Base-by-base conservation (phyloP, 495 filamentous ascomycete genomes). In the Aspergillus ostianus region DNA sequence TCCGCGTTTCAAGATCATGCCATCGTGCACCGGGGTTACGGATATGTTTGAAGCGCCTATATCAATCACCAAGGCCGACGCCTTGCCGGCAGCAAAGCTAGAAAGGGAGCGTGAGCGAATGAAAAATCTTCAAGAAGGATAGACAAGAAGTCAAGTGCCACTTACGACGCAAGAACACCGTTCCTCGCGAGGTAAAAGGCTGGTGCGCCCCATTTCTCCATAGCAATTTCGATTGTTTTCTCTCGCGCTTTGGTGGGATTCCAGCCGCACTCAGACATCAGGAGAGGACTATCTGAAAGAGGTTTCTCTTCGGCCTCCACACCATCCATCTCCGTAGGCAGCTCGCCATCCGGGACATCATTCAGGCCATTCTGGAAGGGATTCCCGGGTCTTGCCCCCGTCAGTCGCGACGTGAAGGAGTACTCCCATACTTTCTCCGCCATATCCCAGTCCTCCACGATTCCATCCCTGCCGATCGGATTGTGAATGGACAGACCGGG, bases 231-330 rank as follows among this genome's bases (percentile, higher is more conserved):
- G 64, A 97, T 91, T 6, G 87, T 86, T 79, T 91, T 93, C 73
- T 98, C 94, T 44, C 94, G 82, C 59, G 88, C 85, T 74, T 96
- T 98, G 17, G 83, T 71, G 20, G 88, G 78, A 70, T 96, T 98
- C 93, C 93, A 97, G 27, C 90, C 89, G 20, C 91, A 88, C 77
- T 98, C 94, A 5, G 90, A 96, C 87, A 98, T 91, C 46, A 98
- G 81, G 63, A 98, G 77, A 13, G 94, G 95, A 71, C 88, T 93
- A 64, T 98, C 95, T 23, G 85, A 82, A 53, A 98, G 79, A 41
- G 90, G 84, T 68, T 90, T 91, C 70, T 96, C 91, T 47, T 85
- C 70, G 51, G 81, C 78, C 55, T 93, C 91, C 46, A 82, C 72
- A 10, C 63, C 79, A 49, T 89, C 87, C 84, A 90, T 87, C 59